Conservation (phyloP, 2,329 filamentous ascomycete species). For the Thelonectria rubi region DNA sequence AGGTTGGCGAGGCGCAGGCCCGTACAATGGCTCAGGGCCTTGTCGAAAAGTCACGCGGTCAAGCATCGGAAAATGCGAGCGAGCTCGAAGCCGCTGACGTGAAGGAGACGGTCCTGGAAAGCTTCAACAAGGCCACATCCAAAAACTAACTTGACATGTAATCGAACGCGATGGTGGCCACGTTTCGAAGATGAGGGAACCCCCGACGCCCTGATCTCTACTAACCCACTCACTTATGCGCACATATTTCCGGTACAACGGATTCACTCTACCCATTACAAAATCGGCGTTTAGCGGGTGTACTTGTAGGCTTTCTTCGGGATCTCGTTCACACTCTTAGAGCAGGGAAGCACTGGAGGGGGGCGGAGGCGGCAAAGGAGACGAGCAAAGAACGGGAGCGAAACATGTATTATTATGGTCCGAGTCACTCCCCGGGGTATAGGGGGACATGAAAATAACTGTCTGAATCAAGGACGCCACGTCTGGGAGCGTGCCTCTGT, state of each 20-base stretch:
- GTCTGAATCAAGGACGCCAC: constrained; percentile 17
- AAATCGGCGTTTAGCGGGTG: constrained; percentile 44
- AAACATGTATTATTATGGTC: constrained; percentile 39
- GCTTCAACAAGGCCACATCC: constrained; percentile 49
- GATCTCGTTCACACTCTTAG: constrained; percentile 30
- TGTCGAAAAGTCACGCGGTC: constrained; percentile 46
- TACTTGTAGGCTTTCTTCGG: constrained; percentile 39
- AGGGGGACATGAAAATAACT: constrained; percentile 22
- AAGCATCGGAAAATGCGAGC: constrained; percentile 30
- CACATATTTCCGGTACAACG: constrained; percentile 22
- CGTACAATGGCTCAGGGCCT: constrained; percentile 68
- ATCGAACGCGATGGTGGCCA: background rate
- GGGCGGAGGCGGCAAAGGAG: background rate
- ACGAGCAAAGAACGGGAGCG: constrained; percentile 9
- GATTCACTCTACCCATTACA: constrained; percentile 37
- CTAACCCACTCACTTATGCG: constrained; percentile 31
- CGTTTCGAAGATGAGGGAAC: constrained; percentile 1
- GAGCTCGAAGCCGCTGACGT: constrained; percentile 39
- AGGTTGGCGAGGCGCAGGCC: constrained; percentile 83
- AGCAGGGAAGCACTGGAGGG: background rate
- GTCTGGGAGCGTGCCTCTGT: background rate
- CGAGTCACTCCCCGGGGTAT: constrained; percentile 28
- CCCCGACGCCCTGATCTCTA: constrained; percentile 15
- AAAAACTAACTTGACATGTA: constrained; percentile 40
- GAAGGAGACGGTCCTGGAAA: constrained; percentile 53